A percentile compares a stretch with the other conserved stretches of the same genome.
Evolutionary conservation across 129 eudicot genomes (phyloP).

Genomic region (Gnaphalium uliginosum): DNA sequence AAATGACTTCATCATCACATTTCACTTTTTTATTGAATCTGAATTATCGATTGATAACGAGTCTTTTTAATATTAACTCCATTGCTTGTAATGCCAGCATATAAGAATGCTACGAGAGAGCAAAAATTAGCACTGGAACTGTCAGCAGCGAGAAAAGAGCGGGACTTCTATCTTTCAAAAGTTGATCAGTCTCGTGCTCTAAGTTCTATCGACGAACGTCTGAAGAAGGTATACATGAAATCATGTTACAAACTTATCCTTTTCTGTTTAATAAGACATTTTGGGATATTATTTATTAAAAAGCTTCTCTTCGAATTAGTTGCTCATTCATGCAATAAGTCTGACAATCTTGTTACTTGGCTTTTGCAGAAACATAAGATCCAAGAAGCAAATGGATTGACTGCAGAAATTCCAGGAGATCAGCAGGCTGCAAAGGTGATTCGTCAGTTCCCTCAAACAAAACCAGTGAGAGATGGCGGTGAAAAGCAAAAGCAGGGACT

Average conservation of each 20-base stretch:
- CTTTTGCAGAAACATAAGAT: slow-evolving; percentile 72
- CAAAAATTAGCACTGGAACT: slow-evolving; percentile 83
- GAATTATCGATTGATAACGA: neutral
- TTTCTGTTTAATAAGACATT: neutral
- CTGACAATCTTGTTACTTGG: slow-evolving; percentile 3
- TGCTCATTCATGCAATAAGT: slow-evolving; percentile 9
- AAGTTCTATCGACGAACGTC: slow-evolving; percentile 68
- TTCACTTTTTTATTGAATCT: neutral
- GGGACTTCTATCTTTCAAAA: slow-evolving; percentile 78
- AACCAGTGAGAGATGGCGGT: slow-evolving; percentile 47
- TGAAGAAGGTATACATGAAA: slow-evolving; percentile 64
- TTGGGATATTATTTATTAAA: neutral
- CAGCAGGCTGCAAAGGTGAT: slow-evolving; percentile 53
- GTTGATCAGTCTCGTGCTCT: slow-evolving; percentile 79
- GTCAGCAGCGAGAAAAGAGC: slow-evolving; percentile 83
- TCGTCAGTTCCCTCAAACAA: slow-evolving; percentile 72
- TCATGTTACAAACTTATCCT: neutral
- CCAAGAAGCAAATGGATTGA: slow-evolving; percentile 38
- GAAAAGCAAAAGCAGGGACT: slow-evolving; percentile 54
- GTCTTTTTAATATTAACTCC: neutral
- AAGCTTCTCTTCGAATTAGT: neutral
- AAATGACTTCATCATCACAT: neutral
- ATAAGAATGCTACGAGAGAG: slow-evolving; percentile 75
- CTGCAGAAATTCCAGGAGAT: slow-evolving; percentile 32
- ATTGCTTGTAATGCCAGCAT: slow-evolving; percentile 49